Evolutionary conservation across 495 filamentous ascomycete genomes (phyloP).

Genomic region (Aspergillus mulundensis): DNA sequence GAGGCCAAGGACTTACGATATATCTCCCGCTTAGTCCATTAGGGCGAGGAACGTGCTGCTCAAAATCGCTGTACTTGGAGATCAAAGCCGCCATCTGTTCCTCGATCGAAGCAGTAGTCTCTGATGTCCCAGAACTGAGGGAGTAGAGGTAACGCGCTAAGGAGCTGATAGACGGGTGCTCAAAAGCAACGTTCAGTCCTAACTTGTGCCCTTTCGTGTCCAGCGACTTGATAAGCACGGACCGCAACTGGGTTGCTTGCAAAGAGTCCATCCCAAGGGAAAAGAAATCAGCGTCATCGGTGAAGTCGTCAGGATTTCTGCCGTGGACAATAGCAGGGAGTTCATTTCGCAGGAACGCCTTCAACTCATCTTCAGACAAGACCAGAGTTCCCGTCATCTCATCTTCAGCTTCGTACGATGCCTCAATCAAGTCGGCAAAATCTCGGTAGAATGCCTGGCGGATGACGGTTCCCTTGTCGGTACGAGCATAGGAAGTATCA

Average conservation of each 20-base stretch:
- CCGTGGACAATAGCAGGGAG: conserved; percentile 10
- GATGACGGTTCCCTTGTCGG: conserved; percentile 56
- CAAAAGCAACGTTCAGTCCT: conserved; percentile 45
- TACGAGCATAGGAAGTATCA: conserved; percentile 43
- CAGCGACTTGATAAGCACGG: conserved; percentile 24
- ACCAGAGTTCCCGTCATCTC: conserved; percentile 19
- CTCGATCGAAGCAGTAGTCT: conserved; percentile 24
- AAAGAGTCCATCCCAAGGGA: conserved; percentile 52
- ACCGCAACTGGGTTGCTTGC: conserved; percentile 50
- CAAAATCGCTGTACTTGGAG: conserved; percentile 35
- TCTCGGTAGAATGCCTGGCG: conserved; percentile 49
- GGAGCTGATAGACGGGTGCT: conserved; percentile 37
- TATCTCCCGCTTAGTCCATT: conserved; percentile 18
- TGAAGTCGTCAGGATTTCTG: conserved; percentile 4
- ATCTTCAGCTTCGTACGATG: conserved; percentile 36
- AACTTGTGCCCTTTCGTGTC: conserved; percentile 28
- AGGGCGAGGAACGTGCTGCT: conserved; percentile 27
- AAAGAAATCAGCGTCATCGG: conserved; percentile 49
- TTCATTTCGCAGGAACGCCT: conserved; percentile 22
- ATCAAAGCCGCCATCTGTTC: conserved; percentile 34
- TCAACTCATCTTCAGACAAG: conserved; percentile 21
- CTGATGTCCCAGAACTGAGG: conserved; percentile 20
- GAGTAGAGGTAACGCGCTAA: conserved; percentile 29
- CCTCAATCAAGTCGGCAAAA: conserved; percentile 47
- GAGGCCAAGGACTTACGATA: conserved; percentile 12